Evolutionary conservation across 768 basidiomycete genomes (phyloP), one percentile per base, ranked within the genome.

Genomic region (Holtermanniella nyarrowii): DNA sequence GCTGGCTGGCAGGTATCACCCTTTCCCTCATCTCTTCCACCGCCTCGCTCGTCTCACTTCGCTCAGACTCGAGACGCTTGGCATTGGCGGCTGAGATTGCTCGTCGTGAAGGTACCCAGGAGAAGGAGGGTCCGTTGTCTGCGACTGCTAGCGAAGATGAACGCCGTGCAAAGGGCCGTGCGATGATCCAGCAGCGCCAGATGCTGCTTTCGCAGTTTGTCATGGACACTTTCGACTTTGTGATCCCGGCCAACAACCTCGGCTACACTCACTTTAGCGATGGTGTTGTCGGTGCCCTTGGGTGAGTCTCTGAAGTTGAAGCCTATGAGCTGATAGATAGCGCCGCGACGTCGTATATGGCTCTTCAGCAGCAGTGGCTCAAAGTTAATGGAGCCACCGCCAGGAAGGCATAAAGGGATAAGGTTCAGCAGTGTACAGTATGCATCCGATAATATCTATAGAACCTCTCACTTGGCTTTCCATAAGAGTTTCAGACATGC

Each of bases 1-100:
- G 88, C 72, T 96, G 90, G 90, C 75, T 91, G 18, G 77, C 83
- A 3, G 91, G 89, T 0, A 89, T 96, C 52, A 56, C 83, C 27
- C 81, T 88, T 65, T 89, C 85, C 66, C 76, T 93, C 23, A 72
- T 78, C 16, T 82, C 66, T 5, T 59, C 63, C 11, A 48, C 53
- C 1, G 57, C 68, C 1, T 66, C 62, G 1, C 55, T 67, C 23
- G 57, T 68, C 51, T 63, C 62, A 45, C 58, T 68, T 4, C 57
- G 69, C 31, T 64, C 63, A 11, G 67, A 71, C 23, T 61, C 63
- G 13, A 42, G 64, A 23, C 55, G 69, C 20, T 63, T 60, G 49
- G 53, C 56, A 11, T 52, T 58, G 14, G 58, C 56, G 24, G 31
- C 49, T 24, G 58, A 60, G 42, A 43, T 64, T 12, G 59, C 62